phyloP scores from a whole-genome alignment of 768 basidiomycete genomes.

The Gelatoporia subvermispora region DNA sequence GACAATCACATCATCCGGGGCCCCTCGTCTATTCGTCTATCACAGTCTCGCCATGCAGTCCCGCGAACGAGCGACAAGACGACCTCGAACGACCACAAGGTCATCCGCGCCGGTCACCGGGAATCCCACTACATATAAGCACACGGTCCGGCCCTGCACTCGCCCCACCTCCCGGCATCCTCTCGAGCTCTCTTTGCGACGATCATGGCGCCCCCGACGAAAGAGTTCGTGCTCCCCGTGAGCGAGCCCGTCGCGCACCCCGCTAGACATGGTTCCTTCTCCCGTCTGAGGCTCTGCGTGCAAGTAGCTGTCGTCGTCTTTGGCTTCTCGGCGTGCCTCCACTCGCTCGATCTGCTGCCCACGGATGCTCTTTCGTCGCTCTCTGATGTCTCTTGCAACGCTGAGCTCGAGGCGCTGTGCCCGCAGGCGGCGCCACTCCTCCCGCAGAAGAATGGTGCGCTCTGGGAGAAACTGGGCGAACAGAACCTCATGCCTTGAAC shows the following conservation, averaged over 20 bases:
- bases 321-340: slow-evolving; percentile 2
- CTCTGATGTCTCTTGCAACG: background rate
- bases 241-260: background rate
- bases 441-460: slow-evolving; percentile 28
- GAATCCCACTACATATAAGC: too few relatives aligned
- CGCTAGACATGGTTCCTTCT: too few relatives aligned
- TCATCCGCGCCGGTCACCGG: too few relatives aligned
- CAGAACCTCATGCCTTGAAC: too few relatives aligned
- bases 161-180: too few relatives aligned
- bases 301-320: background rate
- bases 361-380: background rate
- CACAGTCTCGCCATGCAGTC: too few relatives aligned
- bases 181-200: background rate
- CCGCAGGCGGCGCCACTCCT: slow-evolving; percentile 29
- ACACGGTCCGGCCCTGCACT: too few relatives aligned
- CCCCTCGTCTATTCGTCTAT: too few relatives aligned
- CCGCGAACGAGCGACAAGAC: too few relatives aligned
- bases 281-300: too few relatives aligned
- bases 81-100: too few relatives aligned
- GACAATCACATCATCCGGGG: too few relatives aligned
- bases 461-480: slow-evolving; percentile 30
- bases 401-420: slow-evolving; percentile 20
- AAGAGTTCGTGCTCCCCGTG: slow-evolving; percentile 1
- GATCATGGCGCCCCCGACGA: slow-evolving; percentile 12
- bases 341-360: background rate